Percentiles rank a stretch among this genome's conserved stretches.
phyloP scores from a whole-genome alignment of 2,329 filamentous ascomycete species.

The Fusarium fujikuroi region DNA sequence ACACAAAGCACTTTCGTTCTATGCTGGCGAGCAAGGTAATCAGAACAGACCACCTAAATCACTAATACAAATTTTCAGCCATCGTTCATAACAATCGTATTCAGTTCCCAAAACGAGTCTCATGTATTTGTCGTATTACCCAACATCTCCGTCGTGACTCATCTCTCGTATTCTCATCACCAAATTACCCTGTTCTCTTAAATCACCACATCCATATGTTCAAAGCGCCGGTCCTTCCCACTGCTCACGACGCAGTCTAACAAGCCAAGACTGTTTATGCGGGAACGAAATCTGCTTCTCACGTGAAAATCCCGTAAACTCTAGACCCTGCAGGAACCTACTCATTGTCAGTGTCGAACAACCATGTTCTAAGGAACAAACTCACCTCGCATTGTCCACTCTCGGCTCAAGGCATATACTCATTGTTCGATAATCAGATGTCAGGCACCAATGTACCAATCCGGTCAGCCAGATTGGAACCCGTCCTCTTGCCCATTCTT shows the following conservation, averaged over 20 bases:
- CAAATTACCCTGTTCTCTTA: not conserved
- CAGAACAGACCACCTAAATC: not conserved
- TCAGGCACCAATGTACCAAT: conserved; percentile 86
- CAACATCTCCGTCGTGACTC: conserved; percentile 11
- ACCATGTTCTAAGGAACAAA: accelerated
- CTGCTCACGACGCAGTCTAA: conserved; percentile 80
- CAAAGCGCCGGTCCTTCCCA: conserved; percentile 78
- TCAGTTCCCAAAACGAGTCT: not conserved
- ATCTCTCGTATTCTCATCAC: conserved; percentile 29
- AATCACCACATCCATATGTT: not conserved
- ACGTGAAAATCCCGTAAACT: conserved; percentile 82
- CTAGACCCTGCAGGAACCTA: conserved; percentile 68
- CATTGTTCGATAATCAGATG: conserved; percentile 82
- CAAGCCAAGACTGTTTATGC: conserved; percentile 91
- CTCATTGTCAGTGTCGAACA: not conserved
- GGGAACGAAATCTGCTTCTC: conserved; percentile 88
- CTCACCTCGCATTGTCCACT: conserved; percentile 89
- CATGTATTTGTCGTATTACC: not conserved
- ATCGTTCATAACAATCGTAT: not conserved
- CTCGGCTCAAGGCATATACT: conserved; percentile 88
- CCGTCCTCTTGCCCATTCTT: conserved; percentile 89
- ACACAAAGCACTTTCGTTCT: not conserved
- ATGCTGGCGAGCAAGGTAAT: not conserved
- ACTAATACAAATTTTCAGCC: accelerated
- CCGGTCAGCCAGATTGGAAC: conserved; percentile 86